Conservation (phyloP, 352 stramenopile genomes). For the Bremia lactucae region DNA sequence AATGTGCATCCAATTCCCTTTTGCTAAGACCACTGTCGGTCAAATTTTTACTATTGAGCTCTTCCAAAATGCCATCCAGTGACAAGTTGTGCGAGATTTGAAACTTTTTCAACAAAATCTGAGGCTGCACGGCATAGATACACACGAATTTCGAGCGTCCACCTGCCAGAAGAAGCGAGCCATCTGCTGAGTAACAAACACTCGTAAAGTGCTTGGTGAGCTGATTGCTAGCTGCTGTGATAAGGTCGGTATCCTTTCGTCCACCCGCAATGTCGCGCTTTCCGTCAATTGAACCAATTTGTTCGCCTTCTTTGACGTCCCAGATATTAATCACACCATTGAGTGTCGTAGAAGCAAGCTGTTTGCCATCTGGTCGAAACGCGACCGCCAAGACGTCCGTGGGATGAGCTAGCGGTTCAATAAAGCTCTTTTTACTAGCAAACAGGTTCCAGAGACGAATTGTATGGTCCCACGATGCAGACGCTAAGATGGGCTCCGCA, state of each 20-base stretch:
- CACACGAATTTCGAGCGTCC: constrained; percentile 98
- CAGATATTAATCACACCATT: constrained; percentile 95
- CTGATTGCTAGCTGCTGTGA: constrained; percentile 84
- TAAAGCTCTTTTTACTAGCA: constrained; percentile 91
- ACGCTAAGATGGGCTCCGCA: constrained; percentile 86
- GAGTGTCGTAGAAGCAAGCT: constrained; percentile 92
- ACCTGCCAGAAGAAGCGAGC: constrained; percentile 93
- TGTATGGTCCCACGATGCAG: constrained; percentile 97
- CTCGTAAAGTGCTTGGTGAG: constrained; percentile 97
- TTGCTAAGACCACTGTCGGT: constrained; percentile 65
- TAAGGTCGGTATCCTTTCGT: constrained; percentile 68
- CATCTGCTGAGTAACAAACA: constrained; percentile 97
- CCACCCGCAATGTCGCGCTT: constrained; percentile 94
- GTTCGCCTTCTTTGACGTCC: constrained; percentile 93
- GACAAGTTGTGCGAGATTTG: constrained; percentile 97
- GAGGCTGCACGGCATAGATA: constrained; percentile 94
- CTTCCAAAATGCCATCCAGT: constrained; percentile 93
- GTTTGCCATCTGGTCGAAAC: constrained; percentile 94
- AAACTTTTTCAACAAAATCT: constrained; percentile 98
- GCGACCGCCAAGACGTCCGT: constrained; percentile 94
- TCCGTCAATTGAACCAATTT: constrained; percentile 93
- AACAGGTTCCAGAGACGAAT: constrained; percentile 99
- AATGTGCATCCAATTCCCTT: constrained; percentile 59
- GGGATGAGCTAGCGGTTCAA: constrained; percentile 93
- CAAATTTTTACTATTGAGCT: constrained; percentile 88